Percentiles rank a stretch among this genome's conserved stretches.
Conservation (phyloP, 2,329 filamentous ascomycete species). For the Monosporascus sp. region DNA sequence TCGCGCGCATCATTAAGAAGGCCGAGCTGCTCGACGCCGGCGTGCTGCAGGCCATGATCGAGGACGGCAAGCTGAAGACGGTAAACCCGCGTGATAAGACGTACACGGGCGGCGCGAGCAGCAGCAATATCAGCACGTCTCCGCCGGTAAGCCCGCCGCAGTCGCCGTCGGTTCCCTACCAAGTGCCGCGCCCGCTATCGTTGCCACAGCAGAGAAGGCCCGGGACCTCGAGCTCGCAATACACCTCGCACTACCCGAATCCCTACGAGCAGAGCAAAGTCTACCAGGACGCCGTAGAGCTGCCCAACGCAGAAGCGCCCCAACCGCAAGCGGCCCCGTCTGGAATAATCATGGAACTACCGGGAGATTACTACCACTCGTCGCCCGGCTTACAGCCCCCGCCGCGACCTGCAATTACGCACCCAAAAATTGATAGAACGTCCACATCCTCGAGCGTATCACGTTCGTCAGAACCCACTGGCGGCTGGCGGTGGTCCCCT, state of each 20-base stretch:
- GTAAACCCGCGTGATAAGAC: conserved; percentile 39
- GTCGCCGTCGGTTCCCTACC: conserved; percentile 30
- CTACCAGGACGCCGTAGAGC: conserved; percentile 31
- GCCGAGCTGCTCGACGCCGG: conserved; percentile 64
- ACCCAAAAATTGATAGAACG: conserved; percentile 17
- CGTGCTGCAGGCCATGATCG: conserved; percentile 61
- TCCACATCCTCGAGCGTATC: conserved; percentile 23
- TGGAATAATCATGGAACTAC: conserved; percentile 32
- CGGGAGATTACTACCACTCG: conserved; percentile 43
- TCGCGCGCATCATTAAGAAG: conserved; percentile 64
- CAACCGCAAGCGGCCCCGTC: conserved; percentile 5
- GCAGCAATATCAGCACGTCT: conserved; percentile 12
- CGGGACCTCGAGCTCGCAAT: conserved; percentile 25
- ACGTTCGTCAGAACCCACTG: conserved; percentile 22
- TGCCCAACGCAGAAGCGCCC: conserved; percentile 25
- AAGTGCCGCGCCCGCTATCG: conserved; percentile 34
- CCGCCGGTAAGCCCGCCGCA: conserved; percentile 15
- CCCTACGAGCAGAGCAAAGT: conserved; percentile 12
- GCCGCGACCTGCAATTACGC: conserved; percentile 25
- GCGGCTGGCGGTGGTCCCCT: conserved; percentile 37
- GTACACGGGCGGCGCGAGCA: conserved; percentile 8
- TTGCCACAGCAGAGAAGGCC: conserved; percentile 25
- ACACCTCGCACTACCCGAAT: conserved; percentile 17
- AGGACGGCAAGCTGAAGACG: conserved; percentile 58
- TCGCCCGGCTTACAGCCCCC: conserved; percentile 20